Evolutionary conservation across 2,329 filamentous ascomycete genomes (phyloP), one percentile per base, ranked within the genome.

Genomic region (Blastomyces gilchristii): DNA sequence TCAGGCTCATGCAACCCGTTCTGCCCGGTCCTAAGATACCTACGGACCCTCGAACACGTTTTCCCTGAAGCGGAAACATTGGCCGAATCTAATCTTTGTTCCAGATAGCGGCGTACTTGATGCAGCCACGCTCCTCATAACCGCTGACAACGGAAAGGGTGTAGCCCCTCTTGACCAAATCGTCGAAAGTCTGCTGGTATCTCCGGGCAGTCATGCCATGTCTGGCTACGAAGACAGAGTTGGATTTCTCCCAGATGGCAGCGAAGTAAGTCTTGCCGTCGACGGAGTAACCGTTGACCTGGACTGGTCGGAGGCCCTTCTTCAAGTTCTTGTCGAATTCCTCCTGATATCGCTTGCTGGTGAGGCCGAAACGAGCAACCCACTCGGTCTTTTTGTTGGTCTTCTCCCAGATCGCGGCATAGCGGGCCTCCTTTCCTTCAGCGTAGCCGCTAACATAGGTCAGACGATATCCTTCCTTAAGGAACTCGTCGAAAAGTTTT

Each of bases 401-500:
- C 45, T 63, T 63, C 41, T 65, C 64, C 64, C 64, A 67, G 31
- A 67, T 63, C 3, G 47, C 63, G n/a, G 62, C 52, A 49, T 62
- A 67, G 28, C 59, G 64, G 60, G 62, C 53, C 43, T 64, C 54
- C 16, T 45, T 62, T 14, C 58, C 63, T 22, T 56, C 39, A 16
- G 53, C 59, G 37, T 65, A 67, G 12, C 64, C 65, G 53, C 59
- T 65, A 31, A 66, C 49, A 47, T 66, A 62, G 4, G 60, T 62
- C 16, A 65, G 58, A 11, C 49, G 61, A 34, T 63, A 65, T 22
- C 63, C 65, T 54, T 62, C 43, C 22, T 61, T 34, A 34, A 60
- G 57, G 34, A 64, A 34, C 1, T 64, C 37, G 58, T 63, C 28
- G 45, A 63, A 64, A 53, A 50, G 25, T 4, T 18, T 45, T 37